Evolutionary conservation across 2,329 filamentous ascomycete genomes (phyloP), one percentile per base, ranked within the genome.

Genomic region (Venturia effusa): DNA sequence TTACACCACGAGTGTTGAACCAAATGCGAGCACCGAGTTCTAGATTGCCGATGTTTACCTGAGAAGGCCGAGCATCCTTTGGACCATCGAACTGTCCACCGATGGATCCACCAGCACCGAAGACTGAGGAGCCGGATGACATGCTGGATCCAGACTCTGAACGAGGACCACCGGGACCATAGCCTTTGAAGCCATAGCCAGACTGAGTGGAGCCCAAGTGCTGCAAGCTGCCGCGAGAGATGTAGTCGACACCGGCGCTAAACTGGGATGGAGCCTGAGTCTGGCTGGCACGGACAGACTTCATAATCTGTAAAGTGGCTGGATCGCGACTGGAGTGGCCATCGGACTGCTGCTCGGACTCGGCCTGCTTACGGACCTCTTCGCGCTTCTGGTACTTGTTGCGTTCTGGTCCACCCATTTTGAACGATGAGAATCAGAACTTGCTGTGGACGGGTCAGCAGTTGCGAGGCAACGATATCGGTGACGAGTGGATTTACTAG

Each of bases 11-110:
- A 8, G 51, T 57, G 13, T 27, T 34, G 5, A 34, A 34, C 51
- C 51, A 57, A 10, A 57, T 57, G 19, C 51, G 27, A 57, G 51
- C 51, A 19, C 30, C 27, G 30, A 57, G 51, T 30, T 57, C 51
- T 17, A 57, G 13, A 5, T 57, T 57, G 24, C 51, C 51, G 30
- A 57, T 30, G 30, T 57, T 34, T 15, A 4, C 51, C 3, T 34
- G 10, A 19, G 51, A 34, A 34, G 51, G 51, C 51, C 17, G 51
- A 57, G 30, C 19, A 30, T 57, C 51, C 51, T 57, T 57, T 19
- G 51, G 51, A 57, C 51, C 51, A 57, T 57, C 51, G 51, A 57
- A 34, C 22, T 51, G 45, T 51, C 45, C 45, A 24, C 45, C 22
- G 45, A 51, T 51, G 45, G 45, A 51, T 4, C 45, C 45, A 24